Conservation (phyloP, 345 rosid species). For the Nephelium lappaceum region DNA sequence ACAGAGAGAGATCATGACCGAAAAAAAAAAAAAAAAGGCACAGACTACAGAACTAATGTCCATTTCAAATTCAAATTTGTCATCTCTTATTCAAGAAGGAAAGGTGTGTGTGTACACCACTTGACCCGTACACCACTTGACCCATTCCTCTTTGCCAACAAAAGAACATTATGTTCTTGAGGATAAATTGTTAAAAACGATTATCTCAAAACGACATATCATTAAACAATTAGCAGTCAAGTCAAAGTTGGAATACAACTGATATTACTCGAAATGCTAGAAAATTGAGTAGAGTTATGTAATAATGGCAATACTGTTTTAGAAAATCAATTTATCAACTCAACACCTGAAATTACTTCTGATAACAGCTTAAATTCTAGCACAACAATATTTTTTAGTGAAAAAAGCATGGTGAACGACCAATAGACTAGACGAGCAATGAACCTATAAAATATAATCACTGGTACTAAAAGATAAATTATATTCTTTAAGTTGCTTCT, state of each 20-base stretch:
- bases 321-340: background rate
- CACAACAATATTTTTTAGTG: background rate
- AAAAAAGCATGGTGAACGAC: background rate
- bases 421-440: background rate
- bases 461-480: background rate
- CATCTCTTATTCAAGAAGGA: background rate
- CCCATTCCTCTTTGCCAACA: background rate
- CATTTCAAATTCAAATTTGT: slow-evolving; percentile 8
- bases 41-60: background rate
- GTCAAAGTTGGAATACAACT: background rate
- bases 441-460: background rate
- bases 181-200: background rate
- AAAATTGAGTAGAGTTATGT: background rate
- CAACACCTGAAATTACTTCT: background rate
- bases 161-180: background rate
- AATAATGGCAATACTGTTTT: background rate
- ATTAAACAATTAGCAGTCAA: background rate
- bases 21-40: background rate
- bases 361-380: background rate
- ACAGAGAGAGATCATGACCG: slow-evolving; percentile 8
- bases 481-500: background rate
- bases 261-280: background rate
- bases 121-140: background rate
- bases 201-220: background rate
- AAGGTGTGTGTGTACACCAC: slow-evolving; percentile 9